These are phyloP conservation scores for Meredithiella fracta DNA, from an alignment of 2,329 filamentous ascomycete genomes.

Conservation along the genomic window DNA sequence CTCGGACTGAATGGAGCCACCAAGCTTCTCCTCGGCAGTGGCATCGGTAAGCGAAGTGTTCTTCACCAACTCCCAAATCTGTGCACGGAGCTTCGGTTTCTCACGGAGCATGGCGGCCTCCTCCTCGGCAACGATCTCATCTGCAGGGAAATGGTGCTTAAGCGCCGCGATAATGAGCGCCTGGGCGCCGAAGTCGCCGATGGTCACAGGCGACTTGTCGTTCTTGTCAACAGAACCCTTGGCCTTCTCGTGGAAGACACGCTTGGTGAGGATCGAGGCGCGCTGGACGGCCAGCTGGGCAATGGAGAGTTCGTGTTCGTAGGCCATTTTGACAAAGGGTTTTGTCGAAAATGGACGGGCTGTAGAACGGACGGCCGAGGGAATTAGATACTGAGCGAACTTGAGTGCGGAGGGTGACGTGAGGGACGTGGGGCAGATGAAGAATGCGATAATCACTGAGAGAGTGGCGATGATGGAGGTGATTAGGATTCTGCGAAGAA, in stretches of 20 bases:
- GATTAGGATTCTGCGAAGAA: neutral
- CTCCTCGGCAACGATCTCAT: slow-evolving; percentile 90
- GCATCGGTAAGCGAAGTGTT: slow-evolving; percentile 41
- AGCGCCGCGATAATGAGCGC: slow-evolving; percentile 88
- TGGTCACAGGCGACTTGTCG: slow-evolving; percentile 91
- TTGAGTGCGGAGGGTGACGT: neutral
- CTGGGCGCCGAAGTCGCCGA: slow-evolving; percentile 95
- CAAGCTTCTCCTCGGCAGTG: slow-evolving; percentile 42
- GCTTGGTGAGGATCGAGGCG: slow-evolving; percentile 38
- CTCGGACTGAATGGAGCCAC: slow-evolving; percentile 52
- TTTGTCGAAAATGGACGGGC: neutral
- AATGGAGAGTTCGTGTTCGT: slow-evolving; percentile 56
- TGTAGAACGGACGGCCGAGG: neutral
- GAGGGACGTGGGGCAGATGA: neutral
- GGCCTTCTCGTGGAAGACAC: slow-evolving; percentile 57
- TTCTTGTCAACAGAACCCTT: slow-evolving; percentile 83
- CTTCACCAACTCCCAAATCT: slow-evolving; percentile 71
- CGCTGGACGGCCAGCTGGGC: slow-evolving; percentile 82
- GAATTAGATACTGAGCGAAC: slow-evolving; percentile 2
- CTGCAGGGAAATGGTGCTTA: slow-evolving; percentile 72
- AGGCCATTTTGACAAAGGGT: slow-evolving; percentile 22
- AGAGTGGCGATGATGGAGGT: neutral
- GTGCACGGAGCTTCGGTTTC: slow-evolving; percentile 46
- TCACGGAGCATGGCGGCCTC: slow-evolving; percentile 67
- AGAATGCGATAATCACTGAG: slow-evolving; percentile 4